Evolutionary conservation across 345 rosid genomes (phyloP), one percentile per base, ranked within the genome.

Genomic region (Acer campestre): DNA sequence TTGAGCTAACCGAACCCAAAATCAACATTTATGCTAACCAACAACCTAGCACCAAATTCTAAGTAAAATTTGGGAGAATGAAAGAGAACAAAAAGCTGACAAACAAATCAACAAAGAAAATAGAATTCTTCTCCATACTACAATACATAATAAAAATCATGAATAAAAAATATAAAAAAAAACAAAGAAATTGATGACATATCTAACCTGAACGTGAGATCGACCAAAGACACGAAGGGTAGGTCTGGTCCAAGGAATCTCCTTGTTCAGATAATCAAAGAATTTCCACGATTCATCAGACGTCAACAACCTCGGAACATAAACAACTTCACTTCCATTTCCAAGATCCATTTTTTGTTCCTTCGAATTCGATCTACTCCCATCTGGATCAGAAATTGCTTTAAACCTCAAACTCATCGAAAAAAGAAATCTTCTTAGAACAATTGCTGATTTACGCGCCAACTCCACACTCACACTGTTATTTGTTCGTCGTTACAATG

Each of bases 171-270:
- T 0, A 25, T 1, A 59, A n/a, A 35, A 35, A 35, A 35, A 4
- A 4, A 35, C 38, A 35, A 35, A 35, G 38, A 35, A 56, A 20
- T 17, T n/a, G 38, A n/a, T 56, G 49, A 72, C 6, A 35, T 66
- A 3, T 44, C 6, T 17, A 73, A 95, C 98, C 98, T 93, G 98
- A 25, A 89, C 81, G 77, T 88, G 90, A 70, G 85, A 84, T 31
- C 96, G 88, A 67, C 91, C 93, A 22, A 88, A 93, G 79, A 95
- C 91, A 12, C 85, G 89, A 76, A 95, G 70, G 69, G 92, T 88
- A 68, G 99, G 98, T 61, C 97, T 81, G 63, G 88, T 84, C 99
- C 99, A 95, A 69, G 98, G 98, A 68, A 95, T 88, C 74, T 81
- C 86, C 1, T 86, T 82, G 89, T 93, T 80, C 48, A 95, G 90